A percentile compares a stretch with the other conserved stretches of the same genome.
Evolutionary conservation across 208 protist genomes (phyloP).

Genomic region (Trypanosomatidae sp.): DNA sequence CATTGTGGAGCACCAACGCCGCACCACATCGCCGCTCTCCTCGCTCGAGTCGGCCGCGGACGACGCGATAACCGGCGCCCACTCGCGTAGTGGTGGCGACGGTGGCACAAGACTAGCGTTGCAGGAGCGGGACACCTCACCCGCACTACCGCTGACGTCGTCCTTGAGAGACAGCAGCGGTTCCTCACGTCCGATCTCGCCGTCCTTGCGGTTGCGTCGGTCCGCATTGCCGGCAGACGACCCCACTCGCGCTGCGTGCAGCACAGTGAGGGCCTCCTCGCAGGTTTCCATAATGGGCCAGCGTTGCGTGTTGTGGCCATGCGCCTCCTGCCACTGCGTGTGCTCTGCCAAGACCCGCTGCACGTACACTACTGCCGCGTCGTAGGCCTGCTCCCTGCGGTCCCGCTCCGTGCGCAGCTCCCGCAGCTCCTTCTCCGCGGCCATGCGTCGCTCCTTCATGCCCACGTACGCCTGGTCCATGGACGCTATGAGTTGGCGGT

Average conservation of each 20-base stretch:
- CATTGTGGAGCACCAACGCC: slow-evolving; percentile 48
- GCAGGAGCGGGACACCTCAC: neutral
- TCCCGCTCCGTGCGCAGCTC: slow-evolving; percentile 49
- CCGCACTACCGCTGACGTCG: neutral
- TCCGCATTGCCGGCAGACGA: neutral
- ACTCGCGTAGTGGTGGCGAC: slow-evolving; percentile 15
- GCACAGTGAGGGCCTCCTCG: slow-evolving; percentile 40
- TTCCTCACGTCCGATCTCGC: neutral
- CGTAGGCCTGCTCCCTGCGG: slow-evolving; percentile 53
- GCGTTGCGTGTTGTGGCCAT: slow-evolving; percentile 54
- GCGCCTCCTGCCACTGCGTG: slow-evolving; percentile 58
- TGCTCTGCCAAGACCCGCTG: slow-evolving; percentile 70
- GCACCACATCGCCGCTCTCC: slow-evolving; percentile 28
- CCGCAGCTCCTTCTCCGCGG: slow-evolving; percentile 56
- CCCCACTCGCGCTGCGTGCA: slow-evolving; percentile 18
- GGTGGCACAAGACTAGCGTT: neutral
- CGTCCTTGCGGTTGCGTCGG: slow-evolving; percentile 2
- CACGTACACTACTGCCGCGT: slow-evolving; percentile 66
- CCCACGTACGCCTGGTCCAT: slow-evolving; percentile 41
- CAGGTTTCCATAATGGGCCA: slow-evolving; percentile 48
- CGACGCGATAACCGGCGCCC: neutral
- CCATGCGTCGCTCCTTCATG: slow-evolving; percentile 53
- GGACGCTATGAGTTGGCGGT: slow-evolving; percentile 46
- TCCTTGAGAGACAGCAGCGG: neutral
- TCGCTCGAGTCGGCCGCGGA: slow-evolving; percentile 1